Evolutionary conservation across 2,329 filamentous ascomycete species (phyloP), one percentile per base, ranked within the genome.

Genomic region (Penicillium sumatraense): DNA sequence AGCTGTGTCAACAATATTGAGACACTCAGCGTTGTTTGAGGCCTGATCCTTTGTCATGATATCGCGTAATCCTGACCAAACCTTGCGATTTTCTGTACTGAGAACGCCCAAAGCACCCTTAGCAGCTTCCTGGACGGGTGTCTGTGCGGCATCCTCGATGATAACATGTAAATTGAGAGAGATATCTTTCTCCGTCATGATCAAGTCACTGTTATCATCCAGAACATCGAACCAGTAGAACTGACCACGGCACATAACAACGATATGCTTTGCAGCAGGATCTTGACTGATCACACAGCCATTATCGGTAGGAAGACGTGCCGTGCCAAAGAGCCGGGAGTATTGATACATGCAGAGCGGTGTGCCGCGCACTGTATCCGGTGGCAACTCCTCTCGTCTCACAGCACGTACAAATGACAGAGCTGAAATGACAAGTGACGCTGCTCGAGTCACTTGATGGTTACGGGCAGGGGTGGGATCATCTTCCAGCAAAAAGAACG

Each of bases 151-250:
- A 72, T 99, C 95, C 53, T 96, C 90, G 51, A 96, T 85, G 66
- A 98, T 95, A 13, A 91, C 93, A 69, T 96, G 89, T 16, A 99
- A 80, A 68, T 99, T 98, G 69, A 96, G 82, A 6, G 90, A 87
- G 51, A 99, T 84, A 67, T 99, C 95, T 72, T 91, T 93, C 74
- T 98, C 95, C 0, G 89, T 93, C 93, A 98, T 98, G 75, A 99
- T 96, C 53, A 96, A 79, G 72, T 99, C 95, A 6, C 90, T 90
- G 74, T 96, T 96, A 63, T 93, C 89, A 65, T 99, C 95, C 16
- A 99, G 80, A 2, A 97, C 93, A 73, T 99, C 95, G 67, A 99
- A 99, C 93, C 93, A 98, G 76, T 99, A 99, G 68, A 98, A 93
- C 64, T 99, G 95, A 1, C 95, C 95, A 61, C 93, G 90, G 70